These are phyloP conservation scores for Plasmodium billcollinsi DNA, from an alignment of 169 alveolate species.

Conservation along the genomic window DNA sequence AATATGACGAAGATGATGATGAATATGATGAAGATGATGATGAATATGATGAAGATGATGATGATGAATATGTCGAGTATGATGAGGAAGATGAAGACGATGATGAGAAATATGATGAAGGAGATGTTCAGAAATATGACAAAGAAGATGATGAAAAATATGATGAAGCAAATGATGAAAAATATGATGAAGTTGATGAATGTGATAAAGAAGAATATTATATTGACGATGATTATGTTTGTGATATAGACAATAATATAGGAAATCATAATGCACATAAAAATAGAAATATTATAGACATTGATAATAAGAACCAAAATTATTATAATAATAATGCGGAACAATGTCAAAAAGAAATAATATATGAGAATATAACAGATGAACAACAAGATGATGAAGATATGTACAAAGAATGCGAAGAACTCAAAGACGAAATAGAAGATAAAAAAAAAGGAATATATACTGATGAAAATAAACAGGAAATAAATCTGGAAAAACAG, in stretches of 20 bases:
- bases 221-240: too few relatives aligned
- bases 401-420: neutral
- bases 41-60: neutral
- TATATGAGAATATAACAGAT: too few relatives aligned
- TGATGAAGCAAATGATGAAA: neutral
- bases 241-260: too few relatives aligned
- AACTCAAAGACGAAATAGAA: neutral
- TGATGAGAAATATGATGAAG: neutral
- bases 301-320: too few relatives aligned
- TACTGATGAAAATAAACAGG: too few relatives aligned
- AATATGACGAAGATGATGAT: neutral
- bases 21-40: neutral
- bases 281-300: too few relatives aligned
- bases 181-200: neutral
- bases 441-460: too few relatives aligned
- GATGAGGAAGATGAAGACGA: neutral
- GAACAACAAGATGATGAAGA: constrained; percentile 5
- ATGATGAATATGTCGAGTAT: neutral
- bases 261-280: too few relatives aligned
- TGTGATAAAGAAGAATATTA: too few relatives aligned
- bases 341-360: too few relatives aligned
- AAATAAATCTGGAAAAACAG: too few relatives aligned
- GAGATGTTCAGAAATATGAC: neutral
- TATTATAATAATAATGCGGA: too few relatives aligned
- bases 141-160: neutral